Evolutionary conservation across 1,284 basidiomycete species (phyloP).

Genomic region (Meira miltonrushii): DNA sequence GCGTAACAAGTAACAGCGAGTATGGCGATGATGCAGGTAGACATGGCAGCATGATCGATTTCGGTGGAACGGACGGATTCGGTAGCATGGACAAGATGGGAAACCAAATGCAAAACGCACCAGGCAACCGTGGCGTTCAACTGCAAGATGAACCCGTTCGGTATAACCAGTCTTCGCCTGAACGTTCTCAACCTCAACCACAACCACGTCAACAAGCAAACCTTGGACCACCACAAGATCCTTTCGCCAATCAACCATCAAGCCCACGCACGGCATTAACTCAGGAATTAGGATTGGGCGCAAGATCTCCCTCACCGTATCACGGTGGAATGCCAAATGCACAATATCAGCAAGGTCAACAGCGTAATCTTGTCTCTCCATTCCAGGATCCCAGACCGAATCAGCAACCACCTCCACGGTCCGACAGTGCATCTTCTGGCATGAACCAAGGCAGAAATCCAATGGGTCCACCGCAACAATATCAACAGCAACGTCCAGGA

Average conservation of each 20-base stretch:
- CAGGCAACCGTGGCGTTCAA: not conserved
- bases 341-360: not conserved
- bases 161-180: not conserved
- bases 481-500: not conserved
- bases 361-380: no score
- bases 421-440: no score
- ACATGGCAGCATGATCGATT: conserved; percentile 37
- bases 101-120: not conserved
- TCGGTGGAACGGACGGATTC: conserved; percentile 15
- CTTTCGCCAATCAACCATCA: not conserved
- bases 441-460: not conserved
- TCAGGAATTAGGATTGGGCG: conserved; percentile 32
- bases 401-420: not conserved
- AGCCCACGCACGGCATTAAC: conserved; percentile 31
- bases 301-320: conserved; percentile 2
- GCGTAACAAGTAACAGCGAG: conserved; percentile 20
- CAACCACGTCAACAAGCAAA: not conserved
- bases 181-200: not conserved
- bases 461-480: not conserved
- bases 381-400: not conserved
- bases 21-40: conserved; percentile 26
- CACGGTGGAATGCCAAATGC: not conserved
- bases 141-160: conserved; percentile 5
- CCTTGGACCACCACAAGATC: no score
- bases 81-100: not conserved